Base-by-base conservation (phyloP, 495 filamentous ascomycete genomes). In the Melanomma pulvis-pyrius region DNA sequence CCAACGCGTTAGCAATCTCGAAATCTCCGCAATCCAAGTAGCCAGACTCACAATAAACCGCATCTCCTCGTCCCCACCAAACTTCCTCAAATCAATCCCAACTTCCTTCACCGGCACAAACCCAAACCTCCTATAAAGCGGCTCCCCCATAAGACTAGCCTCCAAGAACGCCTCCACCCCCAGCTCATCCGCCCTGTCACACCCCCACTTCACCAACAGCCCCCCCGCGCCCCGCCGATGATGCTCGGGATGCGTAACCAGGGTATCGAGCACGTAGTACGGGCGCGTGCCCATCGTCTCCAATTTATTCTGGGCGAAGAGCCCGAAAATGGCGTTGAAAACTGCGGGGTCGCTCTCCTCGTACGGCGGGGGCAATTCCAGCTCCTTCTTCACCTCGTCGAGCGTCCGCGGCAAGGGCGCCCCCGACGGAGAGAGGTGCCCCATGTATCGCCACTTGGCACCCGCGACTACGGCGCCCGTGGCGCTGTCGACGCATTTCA, bases 81-180 rank as follows among this genome's bases (percentile, higher is more conserved):
- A 53, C 13, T 49, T 25, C 39, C 57, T 46, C 56, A 67, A 48
- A 61, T 67, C 65, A 24, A 68, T n/a, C 30, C n/a, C 57, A 32
- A 68, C 19, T 26, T 52, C 52, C 65, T 61, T 58, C 24, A 68
- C 65, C 22, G 13, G 13, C 41, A 51, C 9, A 51, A 68, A 68
- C 4, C 65, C 65, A 29, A 15, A 62, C 29, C 58, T 30, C 51
- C 47, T 26, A 36, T 68, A 68, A 17, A 68, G 17, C 52, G 49
- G 49, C 49, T 22, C 49, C 13, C 58, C 65, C 51, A 57, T 61
- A 0, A 15, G 30, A n/a, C 24, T 55, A 2, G 65, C 57, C 34
- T 68, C 65, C 8, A 68, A 1, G 19, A 57, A 68, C 1, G 25
- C n/a, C 24, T 68, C 49, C n/a, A 68, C 34, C 1, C 58, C 65